phyloP scores from a whole-genome alignment of 2,329 filamentous ascomycete species.

The Aspergillus calidoustus region DNA sequence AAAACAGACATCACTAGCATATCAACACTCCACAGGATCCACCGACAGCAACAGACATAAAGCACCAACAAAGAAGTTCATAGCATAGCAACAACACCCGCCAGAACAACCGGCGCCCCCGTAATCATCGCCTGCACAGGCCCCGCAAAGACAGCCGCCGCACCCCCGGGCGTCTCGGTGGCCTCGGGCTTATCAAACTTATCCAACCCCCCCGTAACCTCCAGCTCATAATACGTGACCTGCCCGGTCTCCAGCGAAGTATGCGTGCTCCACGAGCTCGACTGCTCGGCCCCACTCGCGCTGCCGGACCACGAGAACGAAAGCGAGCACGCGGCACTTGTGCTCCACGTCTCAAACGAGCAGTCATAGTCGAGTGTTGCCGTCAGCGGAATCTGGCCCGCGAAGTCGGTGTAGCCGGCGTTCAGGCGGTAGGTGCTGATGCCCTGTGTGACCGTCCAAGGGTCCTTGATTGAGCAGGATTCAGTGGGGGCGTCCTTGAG shows the following conservation, averaged over 20 bases:
- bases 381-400: neutral
- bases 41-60: too few relatives aligned
- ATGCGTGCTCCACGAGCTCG: neutral
- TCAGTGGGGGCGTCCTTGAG: neutral
- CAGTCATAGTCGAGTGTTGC: neutral
- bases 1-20: too few relatives aligned
- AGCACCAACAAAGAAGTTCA: neutral
- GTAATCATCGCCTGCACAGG: conserved; percentile 6
- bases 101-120: neutral
- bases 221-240: neutral
- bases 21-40: too few relatives aligned
- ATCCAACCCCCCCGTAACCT: conserved; percentile 1
- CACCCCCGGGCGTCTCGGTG: conserved; percentile 6
- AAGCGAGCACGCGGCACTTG: neutral
- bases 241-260: neutral
- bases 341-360: neutral
- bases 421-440: neutral
- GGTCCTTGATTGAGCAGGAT: conserved; percentile 5
- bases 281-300: neutral
- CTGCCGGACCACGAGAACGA: neutral
- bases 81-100: conserved; percentile 4
- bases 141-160: neutral
- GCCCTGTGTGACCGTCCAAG: conserved; percentile 9
- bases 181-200: neutral
- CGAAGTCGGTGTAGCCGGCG: conserved; percentile 1